Evolutionary conservation across 805 yeast genomes (phyloP), one percentile per base, ranked within the genome.

Genomic region (Schwanniomyces vanrijiae): DNA sequence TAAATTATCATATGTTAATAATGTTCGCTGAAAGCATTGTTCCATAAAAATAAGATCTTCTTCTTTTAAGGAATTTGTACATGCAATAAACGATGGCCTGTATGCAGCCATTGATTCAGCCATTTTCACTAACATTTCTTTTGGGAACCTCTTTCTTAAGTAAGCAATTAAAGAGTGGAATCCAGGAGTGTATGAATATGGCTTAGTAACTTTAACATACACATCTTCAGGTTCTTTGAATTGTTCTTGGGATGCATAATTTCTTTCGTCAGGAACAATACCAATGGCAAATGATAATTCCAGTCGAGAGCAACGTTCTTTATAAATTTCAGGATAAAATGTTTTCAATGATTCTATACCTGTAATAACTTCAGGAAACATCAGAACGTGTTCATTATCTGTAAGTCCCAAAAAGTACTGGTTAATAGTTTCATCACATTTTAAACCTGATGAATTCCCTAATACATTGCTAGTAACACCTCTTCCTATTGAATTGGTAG

Each of bases 11-110:
- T 90, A 92, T 50, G 95, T 96, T 38, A 92, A 69, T 31, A 92
- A 70, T 0, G 98, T 90, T 39, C 99, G 73, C 65, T 92, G 98
- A 69, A 91, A 92, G 56, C 96, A 88, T 69, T 92, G 96, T 62
- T 92, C 99, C 86, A 94, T 90, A 60, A 92, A 92, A 2, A 92
- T 87, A 65, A 91, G 75, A 64, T 92, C 99, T 37, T 88, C 95
- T 56, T 89, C 96, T 48, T 91, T 88, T 31, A 92, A 68, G 4
- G 94, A 83, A 58, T 88, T 87, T 34, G 96, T 88, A 57, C 95
- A 88, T 3, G 97, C 97, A 56, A 91, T 90, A 62, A 92, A 92
- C 10, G 91, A 83, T 2, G 98, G 97, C 53, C 98, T 71, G 59
- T 90, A 90, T 39, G 86, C 86, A 0, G 97, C 94, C 85, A 92